Evolutionary conservation across 1,284 basidiomycete species (phyloP).

Genomic region (Apiotrichum porosum): DNA sequence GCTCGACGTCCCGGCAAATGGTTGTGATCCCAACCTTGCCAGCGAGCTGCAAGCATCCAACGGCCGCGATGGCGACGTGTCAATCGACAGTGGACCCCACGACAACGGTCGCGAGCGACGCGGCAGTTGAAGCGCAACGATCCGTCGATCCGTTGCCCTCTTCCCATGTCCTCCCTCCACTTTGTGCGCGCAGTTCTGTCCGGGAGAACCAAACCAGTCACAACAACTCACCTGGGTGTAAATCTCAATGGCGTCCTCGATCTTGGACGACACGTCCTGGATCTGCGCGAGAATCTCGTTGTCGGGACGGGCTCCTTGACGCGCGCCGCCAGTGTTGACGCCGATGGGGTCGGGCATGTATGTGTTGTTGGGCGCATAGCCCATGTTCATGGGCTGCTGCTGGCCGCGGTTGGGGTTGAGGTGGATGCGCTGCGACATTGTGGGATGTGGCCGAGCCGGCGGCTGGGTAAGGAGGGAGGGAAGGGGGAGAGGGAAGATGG

Average conservation of each 20-base stretch:
- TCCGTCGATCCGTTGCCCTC: no score
- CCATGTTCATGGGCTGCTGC: slow-evolving; percentile 32
- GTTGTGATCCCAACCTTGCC: no score
- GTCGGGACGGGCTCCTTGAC: slow-evolving; percentile 38
- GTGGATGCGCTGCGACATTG: slow-evolving; percentile 44
- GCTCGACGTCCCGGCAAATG: no score
- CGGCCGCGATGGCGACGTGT: no score
- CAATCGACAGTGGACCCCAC: no score
- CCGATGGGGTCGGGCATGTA: slow-evolving; percentile 50
- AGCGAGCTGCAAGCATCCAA: no score
- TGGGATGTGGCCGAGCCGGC: neutral
- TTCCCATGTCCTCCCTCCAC: no score
- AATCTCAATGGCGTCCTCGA: slow-evolving; percentile 90
- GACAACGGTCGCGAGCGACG: no score
- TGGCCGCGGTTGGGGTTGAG: slow-evolving; percentile 47
- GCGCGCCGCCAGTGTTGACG: slow-evolving; percentile 14
- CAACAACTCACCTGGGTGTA: slow-evolving; percentile 62
- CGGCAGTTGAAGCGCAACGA: no score
- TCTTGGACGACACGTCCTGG: slow-evolving; percentile 66
- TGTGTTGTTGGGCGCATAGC: slow-evolving; percentile 5
- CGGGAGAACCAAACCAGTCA: no score
- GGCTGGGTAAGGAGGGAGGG: neutral
- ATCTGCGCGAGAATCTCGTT: slow-evolving; percentile 81
- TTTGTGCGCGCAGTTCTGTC: no score
- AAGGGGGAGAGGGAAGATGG: neutral